Evolutionary conservation across 2,329 filamentous ascomycete genomes (phyloP).

Genomic region (Chaetomiaceae sp.): DNA sequence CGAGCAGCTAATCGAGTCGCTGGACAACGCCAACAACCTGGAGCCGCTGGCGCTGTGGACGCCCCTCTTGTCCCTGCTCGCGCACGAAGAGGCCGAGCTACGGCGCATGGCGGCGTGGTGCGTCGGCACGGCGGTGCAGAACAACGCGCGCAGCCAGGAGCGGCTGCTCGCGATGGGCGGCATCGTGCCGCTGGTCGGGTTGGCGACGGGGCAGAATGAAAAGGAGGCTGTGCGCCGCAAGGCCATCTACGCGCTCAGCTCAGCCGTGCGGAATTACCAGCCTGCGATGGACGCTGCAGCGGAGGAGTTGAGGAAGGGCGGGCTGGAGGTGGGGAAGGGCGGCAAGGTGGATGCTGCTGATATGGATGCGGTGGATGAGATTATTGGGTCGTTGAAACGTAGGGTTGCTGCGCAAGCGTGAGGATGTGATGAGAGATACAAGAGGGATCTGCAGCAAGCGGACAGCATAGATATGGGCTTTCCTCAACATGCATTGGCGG

Average conservation of each 20-base stretch:
- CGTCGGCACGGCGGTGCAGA: slow-evolving; percentile 89
- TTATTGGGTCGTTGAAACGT: slow-evolving; percentile 63
- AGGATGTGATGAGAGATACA: not conserved
- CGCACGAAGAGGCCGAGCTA: slow-evolving; percentile 63
- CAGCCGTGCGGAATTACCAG: slow-evolving; percentile 82
- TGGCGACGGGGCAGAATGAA: slow-evolving; percentile 56
- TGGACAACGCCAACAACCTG: slow-evolving; percentile 97
- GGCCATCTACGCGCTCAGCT: slow-evolving; percentile 83
- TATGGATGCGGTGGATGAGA: slow-evolving; percentile 77
- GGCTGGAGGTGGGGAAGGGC: slow-evolving; percentile 36
- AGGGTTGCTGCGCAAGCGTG: slow-evolving; percentile 32
- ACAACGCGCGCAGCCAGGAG: slow-evolving; percentile 83
- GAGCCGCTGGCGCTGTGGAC: slow-evolving; percentile 73
- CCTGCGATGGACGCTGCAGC: slow-evolving; percentile 67
- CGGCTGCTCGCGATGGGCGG: slow-evolving; percentile 57
- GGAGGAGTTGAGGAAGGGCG: slow-evolving; percentile 52
- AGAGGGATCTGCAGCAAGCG: too few species aligned
- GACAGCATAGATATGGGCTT: too few species aligned
- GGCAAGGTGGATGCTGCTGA: slow-evolving; percentile 68
- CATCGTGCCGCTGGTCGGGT: slow-evolving; percentile 60
- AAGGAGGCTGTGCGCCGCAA: slow-evolving; percentile 68
- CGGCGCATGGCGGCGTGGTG: slow-evolving; percentile 90
- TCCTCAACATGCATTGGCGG: slow-evolving; percentile 31
- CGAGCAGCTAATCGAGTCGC: slow-evolving; percentile 81
- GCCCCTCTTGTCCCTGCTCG: slow-evolving; percentile 66